phyloP scores from a whole-genome alignment of 257 asterid species.

The Solanum gandarillasii region DNA sequence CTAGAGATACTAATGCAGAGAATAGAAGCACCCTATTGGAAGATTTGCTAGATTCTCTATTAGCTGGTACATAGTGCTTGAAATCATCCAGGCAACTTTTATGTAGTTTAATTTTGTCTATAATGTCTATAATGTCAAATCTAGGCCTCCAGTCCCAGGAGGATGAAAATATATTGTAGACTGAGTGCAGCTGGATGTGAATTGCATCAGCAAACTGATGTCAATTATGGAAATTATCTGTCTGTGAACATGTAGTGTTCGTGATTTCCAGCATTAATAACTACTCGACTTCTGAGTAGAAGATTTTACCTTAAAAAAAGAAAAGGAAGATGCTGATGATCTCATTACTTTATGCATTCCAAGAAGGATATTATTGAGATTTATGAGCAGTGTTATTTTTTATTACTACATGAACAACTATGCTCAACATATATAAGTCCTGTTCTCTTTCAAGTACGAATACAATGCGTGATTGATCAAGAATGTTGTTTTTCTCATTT shows the following conservation, averaged over 20 bases:
- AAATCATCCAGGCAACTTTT: background rate
- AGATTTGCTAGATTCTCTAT: background rate
- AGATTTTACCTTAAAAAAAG: background rate
- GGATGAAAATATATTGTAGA: background rate
- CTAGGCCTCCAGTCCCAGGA: background rate
- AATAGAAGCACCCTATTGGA: background rate
- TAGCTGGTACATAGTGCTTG: background rate
- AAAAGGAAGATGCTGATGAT: background rate
- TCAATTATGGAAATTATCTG: background rate
- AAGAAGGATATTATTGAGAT: background rate
- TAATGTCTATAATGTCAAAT: background rate
- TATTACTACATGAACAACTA: too few relatives aligned
- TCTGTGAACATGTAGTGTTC: background rate
- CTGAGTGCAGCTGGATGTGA: background rate
- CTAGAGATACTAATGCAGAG: background rate
- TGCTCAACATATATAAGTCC: background rate
- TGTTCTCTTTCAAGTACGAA: background rate
- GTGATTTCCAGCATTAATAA: background rate
- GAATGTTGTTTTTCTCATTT: background rate
- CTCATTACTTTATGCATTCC: background rate
- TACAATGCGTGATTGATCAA: background rate
- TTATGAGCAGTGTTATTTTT: background rate
- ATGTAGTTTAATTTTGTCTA: background rate
- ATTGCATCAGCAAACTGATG: background rate
- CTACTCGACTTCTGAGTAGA: background rate